Evolutionary conservation across 2,329 filamentous ascomycete species (phyloP).

Genomic region (Trichophaea hybrida): DNA sequence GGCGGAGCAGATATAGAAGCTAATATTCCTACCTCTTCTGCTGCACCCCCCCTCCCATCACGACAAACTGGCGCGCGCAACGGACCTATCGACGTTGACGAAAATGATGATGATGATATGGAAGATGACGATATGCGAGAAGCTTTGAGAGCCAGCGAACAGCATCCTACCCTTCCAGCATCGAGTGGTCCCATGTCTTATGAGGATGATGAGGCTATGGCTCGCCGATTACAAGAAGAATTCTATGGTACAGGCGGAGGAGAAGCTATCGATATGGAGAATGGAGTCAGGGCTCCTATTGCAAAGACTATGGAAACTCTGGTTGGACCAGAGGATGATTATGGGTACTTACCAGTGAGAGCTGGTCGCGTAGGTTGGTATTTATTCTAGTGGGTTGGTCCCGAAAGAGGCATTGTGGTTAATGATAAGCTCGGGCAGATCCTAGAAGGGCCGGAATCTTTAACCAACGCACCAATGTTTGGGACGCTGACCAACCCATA

Average conservation of each 20-base stretch:
- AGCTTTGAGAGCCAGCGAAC: slow-evolving; percentile 22
- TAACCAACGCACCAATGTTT: slow-evolving; percentile 46
- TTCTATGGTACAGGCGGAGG: slow-evolving; percentile 49
- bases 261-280: slow-evolving; percentile 35
- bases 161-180: slow-evolving; percentile 26
- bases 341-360: slow-evolving; percentile 3
- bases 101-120: slow-evolving; percentile 32
- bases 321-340: slow-evolving; percentile 51
- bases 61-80: slow-evolving; percentile 26
- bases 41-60: slow-evolving; percentile 31
- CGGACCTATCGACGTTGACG: slow-evolving; percentile 35
- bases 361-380: slow-evolving; percentile 6
- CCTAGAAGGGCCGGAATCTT: slow-evolving; percentile 43
- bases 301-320: slow-evolving; percentile 82
- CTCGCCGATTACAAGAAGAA: slow-evolving; percentile 79
- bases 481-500: slow-evolving; percentile 31
- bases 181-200: slow-evolving; percentile 37
- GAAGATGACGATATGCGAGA: slow-evolving; percentile 29
- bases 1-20: slow-evolving; percentile 48
- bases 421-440: neutral
- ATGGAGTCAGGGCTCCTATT: slow-evolving; percentile 75
- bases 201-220: slow-evolving; percentile 89
- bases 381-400: neutral
- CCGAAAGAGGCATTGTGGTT: neutral
- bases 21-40: slow-evolving; percentile 27